Percentiles rank a stretch among this genome's conserved stretches.
Evolutionary conservation across 129 eudicot genomes (phyloP).

Genomic region (Pseudognaphalium luteoalbum): DNA sequence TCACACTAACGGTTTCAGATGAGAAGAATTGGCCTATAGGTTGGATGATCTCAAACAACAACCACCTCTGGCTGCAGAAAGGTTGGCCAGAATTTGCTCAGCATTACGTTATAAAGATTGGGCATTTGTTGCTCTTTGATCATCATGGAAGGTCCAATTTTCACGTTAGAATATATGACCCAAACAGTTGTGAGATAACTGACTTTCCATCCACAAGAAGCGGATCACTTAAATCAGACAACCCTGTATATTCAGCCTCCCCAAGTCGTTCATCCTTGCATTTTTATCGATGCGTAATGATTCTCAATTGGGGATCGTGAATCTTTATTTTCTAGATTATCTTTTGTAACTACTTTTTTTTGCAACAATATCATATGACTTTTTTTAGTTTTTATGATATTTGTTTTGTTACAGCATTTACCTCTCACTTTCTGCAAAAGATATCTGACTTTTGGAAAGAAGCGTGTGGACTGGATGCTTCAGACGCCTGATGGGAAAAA

Average conservation of each 20-base stretch:
- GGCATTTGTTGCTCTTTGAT: conserved; percentile 13
- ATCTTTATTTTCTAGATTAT: no score
- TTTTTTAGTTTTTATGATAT: no score
- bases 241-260: no score
- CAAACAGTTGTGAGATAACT: neutral
- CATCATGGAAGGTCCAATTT: conserved; percentile 3
- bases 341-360: no score
- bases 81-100: conserved; percentile 32
- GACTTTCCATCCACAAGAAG: neutral
- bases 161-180: conserved; percentile 13
- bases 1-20: conserved; percentile 22
- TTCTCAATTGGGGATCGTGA: no score
- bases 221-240: no score
- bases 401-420: conserved; percentile 4
- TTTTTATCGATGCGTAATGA: no score
- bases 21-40: conserved; percentile 15
- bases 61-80: conserved; percentile 10
- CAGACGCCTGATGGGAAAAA: neutral
- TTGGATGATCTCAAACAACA: conserved; percentile 25
- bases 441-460: neutral
- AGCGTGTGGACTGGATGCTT: conserved; percentile 4
- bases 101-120: conserved; percentile 8
- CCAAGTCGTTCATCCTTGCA: no score
- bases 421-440: conserved; percentile 14
- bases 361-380: no score